Percentiles rank a stretch among this genome's conserved stretches.
phyloP scores from a whole-genome alignment of 768 basidiomycete species.

The Hericium rajendrae region DNA sequence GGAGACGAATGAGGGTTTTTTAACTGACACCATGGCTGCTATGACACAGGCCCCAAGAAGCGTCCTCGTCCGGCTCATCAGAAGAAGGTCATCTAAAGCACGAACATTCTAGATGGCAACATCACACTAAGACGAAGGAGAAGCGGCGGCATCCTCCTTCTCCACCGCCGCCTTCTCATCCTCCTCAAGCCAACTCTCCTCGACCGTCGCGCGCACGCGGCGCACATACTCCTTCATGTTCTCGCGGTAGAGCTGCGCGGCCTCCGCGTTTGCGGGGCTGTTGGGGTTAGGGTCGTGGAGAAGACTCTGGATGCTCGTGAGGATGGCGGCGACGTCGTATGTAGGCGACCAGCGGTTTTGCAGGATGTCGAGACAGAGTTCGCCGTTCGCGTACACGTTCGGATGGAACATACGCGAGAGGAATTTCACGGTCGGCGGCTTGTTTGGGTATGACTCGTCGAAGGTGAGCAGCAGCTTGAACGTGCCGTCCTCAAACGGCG shows the following conservation, averaged over 20 bases:
- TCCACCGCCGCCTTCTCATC: conserved; percentile 56
- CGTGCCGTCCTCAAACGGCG: conserved; percentile 98
- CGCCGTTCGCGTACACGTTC: conserved; percentile 97
- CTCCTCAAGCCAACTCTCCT: conserved; percentile 88
- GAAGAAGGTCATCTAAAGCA: too few relatives aligned
- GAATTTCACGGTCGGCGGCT: conserved; percentile 96
- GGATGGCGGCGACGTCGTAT: conserved; percentile 96
- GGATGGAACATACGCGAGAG: conserved; percentile 98
- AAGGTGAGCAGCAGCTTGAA: conserved; percentile 95
- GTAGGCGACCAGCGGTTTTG: conserved; percentile 99
- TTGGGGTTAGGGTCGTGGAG: conserved; percentile 98
- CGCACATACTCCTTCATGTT: conserved; percentile 98
- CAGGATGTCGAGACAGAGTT: conserved; percentile 95
- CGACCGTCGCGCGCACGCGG: conserved; percentile 86
- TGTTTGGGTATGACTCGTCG: conserved; percentile 98
- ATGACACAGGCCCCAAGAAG: too few relatives aligned
- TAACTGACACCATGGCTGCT: too few relatives aligned
- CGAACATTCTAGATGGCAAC: too few relatives aligned
- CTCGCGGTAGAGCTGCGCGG: conserved; percentile 91
- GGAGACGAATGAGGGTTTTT: too few relatives aligned
- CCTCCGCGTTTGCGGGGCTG: conserved; percentile 97
- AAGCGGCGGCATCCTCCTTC: conserved; percentile 16
- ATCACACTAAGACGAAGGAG: not conserved
- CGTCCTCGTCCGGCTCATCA: too few relatives aligned
- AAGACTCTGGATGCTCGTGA: conserved; percentile 92